Percentiles rank a stretch among this genome's conserved stretches.
Conservation (phyloP, 1,139 yeast genomes). For the Kodamaea sp. region DNA sequence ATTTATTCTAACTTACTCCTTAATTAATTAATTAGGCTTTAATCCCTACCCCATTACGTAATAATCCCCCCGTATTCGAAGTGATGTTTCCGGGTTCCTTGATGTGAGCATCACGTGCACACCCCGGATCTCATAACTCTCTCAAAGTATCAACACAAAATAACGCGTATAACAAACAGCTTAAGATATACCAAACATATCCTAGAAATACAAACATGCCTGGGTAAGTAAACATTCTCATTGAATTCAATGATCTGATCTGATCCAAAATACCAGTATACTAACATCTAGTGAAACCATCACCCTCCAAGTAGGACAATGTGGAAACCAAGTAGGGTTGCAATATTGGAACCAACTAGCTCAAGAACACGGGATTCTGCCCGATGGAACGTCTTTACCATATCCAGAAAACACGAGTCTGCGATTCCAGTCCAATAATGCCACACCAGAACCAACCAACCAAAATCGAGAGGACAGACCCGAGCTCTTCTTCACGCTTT, state of each 20-base stretch:
- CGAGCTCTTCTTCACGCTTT: constrained; percentile 78
- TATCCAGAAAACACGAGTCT: constrained; percentile 11
- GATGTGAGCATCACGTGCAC: too few relatives aligned
- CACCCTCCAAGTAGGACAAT: constrained; percentile 68
- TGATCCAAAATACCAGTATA: constrained; percentile 8
- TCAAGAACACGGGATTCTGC: constrained; percentile 78
- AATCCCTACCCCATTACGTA: too few relatives aligned
- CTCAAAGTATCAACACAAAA: too few relatives aligned
- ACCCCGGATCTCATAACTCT: too few relatives aligned
- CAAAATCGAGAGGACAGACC: constrained; percentile 64
- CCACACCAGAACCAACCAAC: background rate
- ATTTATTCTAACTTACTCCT: too few relatives aligned
- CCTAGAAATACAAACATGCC: too few relatives aligned
- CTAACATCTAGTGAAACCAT: constrained; percentile 44
- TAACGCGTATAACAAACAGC: too few relatives aligned
- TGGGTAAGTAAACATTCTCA: constrained; percentile 12
- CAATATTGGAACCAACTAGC: constrained; percentile 93
- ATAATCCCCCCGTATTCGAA: too few relatives aligned
- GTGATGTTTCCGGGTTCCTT: too few relatives aligned
- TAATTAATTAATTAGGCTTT: too few relatives aligned
- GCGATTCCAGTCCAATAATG: constrained; percentile 10
- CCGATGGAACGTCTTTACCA: constrained; percentile 60
- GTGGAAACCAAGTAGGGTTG: constrained; percentile 95
- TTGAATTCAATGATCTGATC: too few relatives aligned
- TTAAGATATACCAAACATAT: too few relatives aligned